Evolutionary conservation across 2,329 filamentous ascomycete genomes (phyloP), one percentile per base, ranked within the genome.

Genomic region (Penicillium sp.): DNA sequence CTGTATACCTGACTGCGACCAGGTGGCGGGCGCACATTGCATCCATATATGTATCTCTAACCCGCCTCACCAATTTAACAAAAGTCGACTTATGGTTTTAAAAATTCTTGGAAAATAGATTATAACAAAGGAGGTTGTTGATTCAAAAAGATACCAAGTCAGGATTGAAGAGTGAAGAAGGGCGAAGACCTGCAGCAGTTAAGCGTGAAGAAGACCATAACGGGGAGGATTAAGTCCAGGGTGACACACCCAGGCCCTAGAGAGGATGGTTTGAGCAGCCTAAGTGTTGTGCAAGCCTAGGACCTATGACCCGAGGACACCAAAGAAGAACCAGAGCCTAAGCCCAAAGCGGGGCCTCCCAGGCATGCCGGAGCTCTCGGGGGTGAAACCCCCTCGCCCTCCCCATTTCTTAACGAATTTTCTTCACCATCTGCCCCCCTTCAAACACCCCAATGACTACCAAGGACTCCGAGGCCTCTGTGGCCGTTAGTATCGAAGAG

Each of bases 401-500:
- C 28, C 28, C 28, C 28, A 29, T 29, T 29, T 29, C 28, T 29
- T 53, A 47, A 52, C 51, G 51, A 64, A 52, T 52, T 55, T 57
- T 63, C 54, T 56, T 54, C 56, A 59, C 57, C 50, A 52, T 56
- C 59, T 39, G 47, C 57, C 59, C 41, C 52, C 52, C 54, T 60
- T 39, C 49, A 52, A 43, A 45, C 52, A 51, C 65, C 76, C 76
- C 43, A 76, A 74, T 72, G 70, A 57, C 70, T 53, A 59, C 63
- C 49, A 72, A 71, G 55, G 70, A 76, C 46, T 60, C 56, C 48
- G 67, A 69, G 44, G 66, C 63, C 59, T 67, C 67, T 39, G 65
- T 75, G 38, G 64, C 70, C 18, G 73, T 78, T 60, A 75, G 90
- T 56, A 80, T 88, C 52, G 86, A 90, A 53, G 87, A 89, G 71